These are phyloP conservation scores for Bisporella sp. DNA, from an alignment of 2,329 filamentous ascomycete species.

Conservation along the genomic window DNA sequence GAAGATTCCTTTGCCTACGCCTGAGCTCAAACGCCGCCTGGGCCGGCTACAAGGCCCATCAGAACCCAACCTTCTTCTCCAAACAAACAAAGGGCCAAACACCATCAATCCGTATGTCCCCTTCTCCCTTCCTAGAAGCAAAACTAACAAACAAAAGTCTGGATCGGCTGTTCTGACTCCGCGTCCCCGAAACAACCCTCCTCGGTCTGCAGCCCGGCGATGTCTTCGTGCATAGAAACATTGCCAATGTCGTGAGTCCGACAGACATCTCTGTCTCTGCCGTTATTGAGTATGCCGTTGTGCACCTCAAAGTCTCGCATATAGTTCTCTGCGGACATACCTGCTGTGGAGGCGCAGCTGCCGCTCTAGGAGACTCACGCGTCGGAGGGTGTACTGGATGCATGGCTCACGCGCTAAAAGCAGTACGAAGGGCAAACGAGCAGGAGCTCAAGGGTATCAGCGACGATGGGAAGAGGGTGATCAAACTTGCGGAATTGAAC, in stretches of 20 bases:
- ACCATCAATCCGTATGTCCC: slow-evolving; percentile 49
- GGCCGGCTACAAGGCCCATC: slow-evolving; percentile 55
- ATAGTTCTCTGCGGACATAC: slow-evolving; percentile 66
- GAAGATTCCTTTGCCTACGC: slow-evolving; percentile 45
- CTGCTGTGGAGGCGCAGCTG: slow-evolving; percentile 58
- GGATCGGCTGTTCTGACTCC: slow-evolving; percentile 87
- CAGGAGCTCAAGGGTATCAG: slow-evolving; percentile 48
- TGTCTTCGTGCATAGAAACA: slow-evolving; percentile 85
- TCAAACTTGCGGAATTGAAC: slow-evolving; percentile 69
- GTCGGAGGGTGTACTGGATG: slow-evolving; percentile 49
- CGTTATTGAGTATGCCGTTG: slow-evolving; percentile 75
- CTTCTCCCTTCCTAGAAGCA: neutral
- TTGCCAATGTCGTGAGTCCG: slow-evolving; percentile 73
- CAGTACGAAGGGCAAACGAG: slow-evolving; percentile 38
- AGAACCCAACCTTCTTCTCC: slow-evolving; percentile 66
- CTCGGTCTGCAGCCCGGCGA: slow-evolving; percentile 74
- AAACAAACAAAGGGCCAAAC: slow-evolving; percentile 60
- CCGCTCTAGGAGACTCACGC: slow-evolving; percentile 41
- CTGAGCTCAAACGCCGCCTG: slow-evolving; percentile 65
- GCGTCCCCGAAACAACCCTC: slow-evolving; percentile 77
- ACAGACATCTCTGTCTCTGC: slow-evolving; percentile 69
- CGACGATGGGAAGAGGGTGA: slow-evolving; percentile 46
- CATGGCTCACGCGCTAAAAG: slow-evolving; percentile 45
- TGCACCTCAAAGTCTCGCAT: slow-evolving; percentile 63
- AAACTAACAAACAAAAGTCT: slow-evolving; percentile 41